Percentiles rank a stretch among this genome's conserved stretches.
Conservation (phyloP, 352 stramenopile genomes). For the Phytophthora agathidicida region DNA sequence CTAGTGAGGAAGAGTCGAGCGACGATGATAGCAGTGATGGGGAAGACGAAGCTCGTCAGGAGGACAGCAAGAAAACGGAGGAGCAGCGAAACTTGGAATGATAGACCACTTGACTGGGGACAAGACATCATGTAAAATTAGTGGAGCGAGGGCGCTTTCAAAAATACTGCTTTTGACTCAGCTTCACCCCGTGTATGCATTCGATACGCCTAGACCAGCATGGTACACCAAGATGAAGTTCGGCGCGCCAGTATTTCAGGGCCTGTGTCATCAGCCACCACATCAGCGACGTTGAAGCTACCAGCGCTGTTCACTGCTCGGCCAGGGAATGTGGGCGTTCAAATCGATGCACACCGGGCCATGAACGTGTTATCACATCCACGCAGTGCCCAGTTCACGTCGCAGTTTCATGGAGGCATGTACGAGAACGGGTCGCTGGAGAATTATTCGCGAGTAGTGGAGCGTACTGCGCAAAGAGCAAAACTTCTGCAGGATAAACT, state of each 20-base stretch:
- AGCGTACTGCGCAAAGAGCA: slow-evolving; percentile 54
- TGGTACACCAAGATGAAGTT: slow-evolving; percentile 26
- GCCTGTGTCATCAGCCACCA: neutral
- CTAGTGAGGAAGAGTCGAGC: slow-evolving; percentile 37
- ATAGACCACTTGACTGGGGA: slow-evolving; percentile 23
- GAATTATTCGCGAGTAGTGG: slow-evolving; percentile 68
- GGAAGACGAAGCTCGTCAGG: slow-evolving; percentile 1
- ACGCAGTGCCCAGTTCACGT: slow-evolving; percentile 68
- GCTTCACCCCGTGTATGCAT: slow-evolving; percentile 1
- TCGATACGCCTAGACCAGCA: neutral
- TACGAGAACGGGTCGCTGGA: slow-evolving; percentile 77
- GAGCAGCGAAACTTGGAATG: slow-evolving; percentile 1
- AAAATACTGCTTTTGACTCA: slow-evolving; percentile 33
- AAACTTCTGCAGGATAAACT: slow-evolving; percentile 55
- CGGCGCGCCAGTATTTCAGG: slow-evolving; percentile 17
- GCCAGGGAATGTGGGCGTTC: slow-evolving; percentile 76
- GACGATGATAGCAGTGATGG: slow-evolving; percentile 11
- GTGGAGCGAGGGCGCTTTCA: slow-evolving; percentile 21
- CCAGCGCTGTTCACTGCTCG: slow-evolving; percentile 58
- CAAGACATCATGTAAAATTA: slow-evolving; percentile 43
- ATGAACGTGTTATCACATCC: slow-evolving; percentile 67
- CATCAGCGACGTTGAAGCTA: slow-evolving; percentile 31
- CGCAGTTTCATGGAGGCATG: slow-evolving; percentile 64
- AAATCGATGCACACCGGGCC: slow-evolving; percentile 73
- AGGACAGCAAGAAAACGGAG: neutral